Evolutionary conservation across 805 yeast genomes (phyloP).

Genomic region (Barnettozyma botsteinii): DNA sequence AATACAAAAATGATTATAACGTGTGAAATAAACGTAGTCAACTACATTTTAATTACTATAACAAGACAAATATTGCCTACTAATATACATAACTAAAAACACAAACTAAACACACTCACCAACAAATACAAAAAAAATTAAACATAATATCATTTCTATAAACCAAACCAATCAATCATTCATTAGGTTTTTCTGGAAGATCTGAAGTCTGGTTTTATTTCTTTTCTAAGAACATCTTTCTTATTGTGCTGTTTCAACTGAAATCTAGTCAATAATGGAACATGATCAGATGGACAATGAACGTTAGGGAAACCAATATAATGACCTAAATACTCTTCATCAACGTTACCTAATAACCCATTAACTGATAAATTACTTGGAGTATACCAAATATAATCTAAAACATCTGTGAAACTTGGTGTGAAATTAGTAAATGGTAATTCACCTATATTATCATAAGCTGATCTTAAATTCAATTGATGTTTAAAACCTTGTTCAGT

Average conservation of each 20-base stretch:
- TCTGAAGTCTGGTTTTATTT: slow-evolving; percentile 22
- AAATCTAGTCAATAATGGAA: slow-evolving; percentile 78
- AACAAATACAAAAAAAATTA: neutral
- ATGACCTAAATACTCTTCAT: slow-evolving; percentile 65
- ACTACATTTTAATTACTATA: too few relatives aligned
- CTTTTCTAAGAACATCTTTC: slow-evolving; percentile 19
- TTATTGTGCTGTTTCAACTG: slow-evolving; percentile 30
- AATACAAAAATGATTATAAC: too few relatives aligned
- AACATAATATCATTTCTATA: neutral
- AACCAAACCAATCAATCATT: neutral
- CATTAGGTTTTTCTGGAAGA: slow-evolving; percentile 27
- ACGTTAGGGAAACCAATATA: slow-evolving; percentile 92
- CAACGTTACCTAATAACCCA: slow-evolving; percentile 82
- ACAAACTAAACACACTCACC: neutral
- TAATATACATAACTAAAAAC: neutral
- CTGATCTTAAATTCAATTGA: slow-evolving; percentile 73
- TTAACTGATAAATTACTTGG: slow-evolving; percentile 74
- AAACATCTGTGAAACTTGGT: slow-evolving; percentile 86
- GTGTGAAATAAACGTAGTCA: neutral
- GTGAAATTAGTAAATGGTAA: slow-evolving; percentile 92
- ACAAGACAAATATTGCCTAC: too few relatives aligned
- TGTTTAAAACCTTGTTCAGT: slow-evolving; percentile 87
- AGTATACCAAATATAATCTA: slow-evolving; percentile 95
- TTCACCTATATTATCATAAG: slow-evolving; percentile 81
- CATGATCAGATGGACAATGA: slow-evolving; percentile 90